A percentile compares a stretch with the other conserved stretches of the same genome.
Conservation (phyloP, 768 basidiomycete species). For the Podaxis mareebaensis region DNA sequence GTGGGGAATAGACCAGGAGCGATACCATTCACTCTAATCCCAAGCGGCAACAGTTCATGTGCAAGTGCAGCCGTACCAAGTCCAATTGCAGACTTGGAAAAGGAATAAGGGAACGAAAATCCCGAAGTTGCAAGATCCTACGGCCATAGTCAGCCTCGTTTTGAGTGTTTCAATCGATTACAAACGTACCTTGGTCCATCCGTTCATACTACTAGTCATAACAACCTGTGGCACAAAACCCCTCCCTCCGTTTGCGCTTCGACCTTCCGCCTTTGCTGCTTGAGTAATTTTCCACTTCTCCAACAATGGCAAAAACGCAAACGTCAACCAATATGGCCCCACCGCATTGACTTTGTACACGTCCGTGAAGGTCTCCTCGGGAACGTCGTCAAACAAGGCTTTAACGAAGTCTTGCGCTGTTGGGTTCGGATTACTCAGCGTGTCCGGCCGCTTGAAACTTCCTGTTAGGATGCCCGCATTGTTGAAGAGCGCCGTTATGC, state of each 20-base stretch:
- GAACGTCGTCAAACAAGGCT: slow-evolving; percentile 38
- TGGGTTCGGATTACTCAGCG: slow-evolving; percentile 13
- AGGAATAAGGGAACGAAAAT: slow-evolving; percentile 44
- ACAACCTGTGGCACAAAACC: slow-evolving; percentile 48
- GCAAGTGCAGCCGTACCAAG: slow-evolving; percentile 47
- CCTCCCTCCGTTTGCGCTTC: slow-evolving; percentile 25
- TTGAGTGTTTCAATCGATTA: neutral
- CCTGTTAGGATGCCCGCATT: slow-evolving; percentile 43
- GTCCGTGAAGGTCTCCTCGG: slow-evolving; percentile 38
- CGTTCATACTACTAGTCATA: slow-evolving; percentile 54
- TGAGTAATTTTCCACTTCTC: slow-evolving; percentile 42
- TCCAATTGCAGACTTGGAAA: slow-evolving; percentile 48
- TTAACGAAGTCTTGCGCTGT: slow-evolving; percentile 39
- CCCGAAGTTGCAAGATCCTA: slow-evolving; percentile 44
- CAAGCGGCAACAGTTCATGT: slow-evolving; percentile 47
- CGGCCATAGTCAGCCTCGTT: neutral
- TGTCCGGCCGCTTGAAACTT: slow-evolving; percentile 26
- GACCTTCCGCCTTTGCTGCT: neutral
- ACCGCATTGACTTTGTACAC: slow-evolving; percentile 39
- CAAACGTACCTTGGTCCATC: slow-evolving; percentile 47
- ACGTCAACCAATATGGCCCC: slow-evolving; percentile 55
- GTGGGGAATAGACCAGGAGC: slow-evolving; percentile 41
- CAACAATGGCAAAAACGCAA: slow-evolving; percentile 56
- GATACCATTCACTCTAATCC: slow-evolving; percentile 50
- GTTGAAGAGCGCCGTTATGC: slow-evolving; percentile 49